A percentile compares a stretch with the other conserved stretches of the same genome.
phyloP scores from a whole-genome alignment of 441 rosid genomes.

The Brassica hybrid region DNA sequence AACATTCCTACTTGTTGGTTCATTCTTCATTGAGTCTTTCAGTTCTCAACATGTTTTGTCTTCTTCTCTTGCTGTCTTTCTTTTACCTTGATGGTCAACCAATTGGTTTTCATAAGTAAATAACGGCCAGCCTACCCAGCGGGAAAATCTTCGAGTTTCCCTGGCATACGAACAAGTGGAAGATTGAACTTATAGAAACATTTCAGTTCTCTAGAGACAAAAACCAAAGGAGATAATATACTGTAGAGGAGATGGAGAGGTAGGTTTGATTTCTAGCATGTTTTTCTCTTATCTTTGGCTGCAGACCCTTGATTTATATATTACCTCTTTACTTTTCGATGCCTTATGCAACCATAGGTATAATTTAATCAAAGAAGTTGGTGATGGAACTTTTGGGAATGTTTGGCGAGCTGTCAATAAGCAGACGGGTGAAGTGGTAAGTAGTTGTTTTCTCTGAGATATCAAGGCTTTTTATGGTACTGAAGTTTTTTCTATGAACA shows the following conservation, averaged over 20 bases:
- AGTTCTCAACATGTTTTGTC: slow-evolving; percentile 31
- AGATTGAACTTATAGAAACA: slow-evolving; percentile 50
- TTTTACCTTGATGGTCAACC: slow-evolving; percentile 44
- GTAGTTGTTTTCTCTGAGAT: slow-evolving; percentile 30
- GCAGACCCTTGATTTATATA: neutral
- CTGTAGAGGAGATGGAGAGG: slow-evolving; percentile 80
- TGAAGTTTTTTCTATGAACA: slow-evolving; percentile 39
- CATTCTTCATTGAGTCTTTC: slow-evolving; percentile 28
- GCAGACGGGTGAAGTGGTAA: too few species aligned
- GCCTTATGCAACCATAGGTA: slow-evolving; percentile 54
- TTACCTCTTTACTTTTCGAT: slow-evolving; percentile 17
- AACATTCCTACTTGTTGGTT: slow-evolving; percentile 34
- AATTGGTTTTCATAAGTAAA: slow-evolving; percentile 50
- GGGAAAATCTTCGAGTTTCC: slow-evolving; percentile 44
- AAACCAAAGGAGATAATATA: slow-evolving; percentile 59
- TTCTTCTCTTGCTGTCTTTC: slow-evolving; percentile 36
- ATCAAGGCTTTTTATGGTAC: slow-evolving; percentile 10
- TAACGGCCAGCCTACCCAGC: slow-evolving; percentile 58
- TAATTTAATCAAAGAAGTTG: slow-evolving; percentile 87
- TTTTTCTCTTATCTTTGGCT: slow-evolving; percentile 9
- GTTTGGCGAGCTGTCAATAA: slow-evolving; percentile 88
- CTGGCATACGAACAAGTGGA: slow-evolving; percentile 43
- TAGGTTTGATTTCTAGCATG: slow-evolving; percentile 37
- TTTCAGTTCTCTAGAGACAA: slow-evolving; percentile 41
- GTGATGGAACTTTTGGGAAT: slow-evolving; percentile 98